These are phyloP conservation scores for Globisporangium perplexum DNA, from an alignment of 352 stramenopile species.

Conservation along the genomic window DNA sequence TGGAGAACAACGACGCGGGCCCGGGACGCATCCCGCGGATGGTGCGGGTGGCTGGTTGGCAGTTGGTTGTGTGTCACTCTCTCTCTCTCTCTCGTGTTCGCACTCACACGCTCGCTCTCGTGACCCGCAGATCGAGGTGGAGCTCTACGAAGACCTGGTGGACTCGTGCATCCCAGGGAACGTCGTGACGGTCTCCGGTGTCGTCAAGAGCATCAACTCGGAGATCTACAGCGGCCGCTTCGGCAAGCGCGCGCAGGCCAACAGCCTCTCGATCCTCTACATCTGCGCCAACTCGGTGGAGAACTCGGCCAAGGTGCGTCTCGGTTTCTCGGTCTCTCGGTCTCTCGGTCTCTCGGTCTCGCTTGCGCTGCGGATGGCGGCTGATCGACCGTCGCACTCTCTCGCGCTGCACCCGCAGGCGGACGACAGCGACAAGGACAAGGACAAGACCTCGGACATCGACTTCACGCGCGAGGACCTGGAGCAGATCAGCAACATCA, in stretches of 20 bases:
- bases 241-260: slow-evolving; percentile 89
- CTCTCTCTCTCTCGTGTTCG: not conserved
- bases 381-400: too few relatives aligned
- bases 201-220: slow-evolving; percentile 95
- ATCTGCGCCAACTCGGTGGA: slow-evolving; percentile 90
- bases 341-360: too few relatives aligned
- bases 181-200: slow-evolving; percentile 89
- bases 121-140: slow-evolving; percentile 71
- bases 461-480: slow-evolving; percentile 91
- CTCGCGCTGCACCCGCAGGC: too few relatives aligned
- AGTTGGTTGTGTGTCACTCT: too few relatives aligned
- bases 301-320: slow-evolving; percentile 47
- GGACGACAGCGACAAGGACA: slow-evolving; percentile 34
- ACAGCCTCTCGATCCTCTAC: slow-evolving; percentile 93
- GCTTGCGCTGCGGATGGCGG: too few relatives aligned
- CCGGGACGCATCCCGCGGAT: slow-evolving; percentile 87
- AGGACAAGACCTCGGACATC: slow-evolving; percentile 51
- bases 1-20: slow-evolving; percentile 86
- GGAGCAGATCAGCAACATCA: slow-evolving; percentile 87
- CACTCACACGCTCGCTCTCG: not conserved
- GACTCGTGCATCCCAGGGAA: slow-evolving; percentile 95
- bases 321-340: too few relatives aligned
- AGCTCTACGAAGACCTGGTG: slow-evolving; percentile 91
- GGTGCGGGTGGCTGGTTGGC: slow-evolving; percentile 16
- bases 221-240: slow-evolving; percentile 85